Conservation (phyloP, 2,329 filamentous ascomycete genomes). For the Aspergillus neotritici region DNA sequence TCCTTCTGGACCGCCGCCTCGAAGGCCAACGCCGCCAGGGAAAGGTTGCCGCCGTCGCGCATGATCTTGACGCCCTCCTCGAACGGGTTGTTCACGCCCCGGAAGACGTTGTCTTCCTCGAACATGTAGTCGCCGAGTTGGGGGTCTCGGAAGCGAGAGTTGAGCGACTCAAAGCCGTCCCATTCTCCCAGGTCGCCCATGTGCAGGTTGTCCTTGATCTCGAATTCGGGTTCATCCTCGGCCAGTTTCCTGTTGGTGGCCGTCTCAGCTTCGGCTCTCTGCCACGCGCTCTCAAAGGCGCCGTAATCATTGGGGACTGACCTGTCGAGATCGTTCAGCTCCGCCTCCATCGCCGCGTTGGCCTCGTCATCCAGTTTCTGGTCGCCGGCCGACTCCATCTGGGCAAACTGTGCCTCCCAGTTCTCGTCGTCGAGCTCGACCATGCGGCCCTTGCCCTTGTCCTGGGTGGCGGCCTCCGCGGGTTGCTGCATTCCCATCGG, state of each 20-base stretch:
- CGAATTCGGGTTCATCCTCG: conserved; percentile 55
- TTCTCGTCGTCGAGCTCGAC: conserved; percentile 89
- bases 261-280: conserved; percentile 43
- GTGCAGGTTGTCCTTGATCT: conserved; percentile 44
- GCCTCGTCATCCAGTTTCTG: conserved; percentile 57
- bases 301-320: conserved; percentile 67
- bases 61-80: conserved; percentile 91
- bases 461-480: conserved; percentile 48
- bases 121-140: conserved; percentile 87
- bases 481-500: conserved; percentile 44
- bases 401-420: conserved; percentile 94
- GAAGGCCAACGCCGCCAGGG: conserved; percentile 86
- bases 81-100: conserved; percentile 74
- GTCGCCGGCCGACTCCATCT: conserved; percentile 61
- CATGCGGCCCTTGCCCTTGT: conserved; percentile 76
- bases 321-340: conserved; percentile 85
- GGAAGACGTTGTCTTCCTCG: conserved; percentile 88
- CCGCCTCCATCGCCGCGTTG: conserved; percentile 71
- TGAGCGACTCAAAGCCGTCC: conserved; percentile 66
- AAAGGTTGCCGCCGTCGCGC: conserved; percentile 88
- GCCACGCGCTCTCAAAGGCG: conserved; percentile 77
- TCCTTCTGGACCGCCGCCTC: conserved; percentile 93
- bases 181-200: conserved; percentile 75
- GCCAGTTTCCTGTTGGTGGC: conserved; percentile 53
- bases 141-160: conserved; percentile 67